A percentile compares a stretch with the other conserved stretches of the same genome.
These are phyloP conservation scores for Penicillium sp. DNA, from an alignment of 2,329 filamentous ascomycete species.

Conservation along the genomic window DNA sequence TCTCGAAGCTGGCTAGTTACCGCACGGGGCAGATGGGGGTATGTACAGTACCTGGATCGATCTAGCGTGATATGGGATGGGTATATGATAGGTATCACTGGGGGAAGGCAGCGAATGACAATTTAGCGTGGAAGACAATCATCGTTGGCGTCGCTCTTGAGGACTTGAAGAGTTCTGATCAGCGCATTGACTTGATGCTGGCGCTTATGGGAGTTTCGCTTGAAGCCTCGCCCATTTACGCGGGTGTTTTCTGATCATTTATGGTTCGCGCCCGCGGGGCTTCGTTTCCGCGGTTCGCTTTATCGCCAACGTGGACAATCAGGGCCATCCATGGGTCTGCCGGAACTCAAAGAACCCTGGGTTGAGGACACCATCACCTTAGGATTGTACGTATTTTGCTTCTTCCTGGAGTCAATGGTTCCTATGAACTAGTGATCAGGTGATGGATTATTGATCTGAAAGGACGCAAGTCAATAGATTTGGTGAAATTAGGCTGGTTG, in stretches of 20 bases:
- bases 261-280: conserved; percentile 8
- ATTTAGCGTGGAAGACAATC: not conserved
- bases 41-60: conserved; percentile 29
- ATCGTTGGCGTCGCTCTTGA: not conserved
- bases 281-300: conserved; percentile 21
- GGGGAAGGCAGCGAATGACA: not conserved
- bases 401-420: not conserved
- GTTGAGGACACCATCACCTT: not conserved
- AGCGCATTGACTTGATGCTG: not conserved
- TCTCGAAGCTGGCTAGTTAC: conserved; percentile 27
- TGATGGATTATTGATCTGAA: not conserved
- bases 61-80: conserved; percentile 1
- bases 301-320: conserved; percentile 7
- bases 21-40: conserved; percentile 28
- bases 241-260: conserved; percentile 17
- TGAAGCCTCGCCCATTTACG: not conserved
- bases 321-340: conserved; percentile 14
- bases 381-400: not conserved
- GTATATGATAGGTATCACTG: not conserved
- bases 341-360: not conserved
- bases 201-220: not conserved
- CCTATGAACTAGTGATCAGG: not conserved
- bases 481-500: not conserved
- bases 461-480: not conserved
- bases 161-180: not conserved